phyloP scores from a whole-genome alignment of 2,329 filamentous ascomycete species.

The Diaporthe vaccinii region DNA sequence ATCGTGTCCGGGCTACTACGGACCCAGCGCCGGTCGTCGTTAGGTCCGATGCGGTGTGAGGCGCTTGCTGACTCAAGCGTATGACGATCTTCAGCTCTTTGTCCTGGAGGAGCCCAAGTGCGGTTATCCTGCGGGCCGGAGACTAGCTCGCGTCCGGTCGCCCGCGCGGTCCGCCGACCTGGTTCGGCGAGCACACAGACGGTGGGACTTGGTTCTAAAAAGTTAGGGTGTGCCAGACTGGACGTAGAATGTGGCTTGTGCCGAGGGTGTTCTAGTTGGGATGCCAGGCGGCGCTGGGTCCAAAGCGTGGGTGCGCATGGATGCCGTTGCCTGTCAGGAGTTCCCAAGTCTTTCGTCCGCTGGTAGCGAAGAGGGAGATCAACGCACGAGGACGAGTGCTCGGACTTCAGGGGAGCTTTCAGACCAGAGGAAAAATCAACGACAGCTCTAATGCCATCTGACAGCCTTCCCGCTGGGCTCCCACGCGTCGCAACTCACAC shows the following conservation, averaged over 20 bases:
- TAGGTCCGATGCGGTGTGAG: not conserved
- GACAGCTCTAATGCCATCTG: not conserved
- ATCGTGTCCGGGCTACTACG: not conserved
- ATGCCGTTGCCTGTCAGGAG: conserved; percentile 17
- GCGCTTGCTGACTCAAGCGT: not conserved
- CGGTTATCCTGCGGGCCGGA: not conserved
- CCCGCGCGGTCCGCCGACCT: not conserved
- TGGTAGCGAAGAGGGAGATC: conserved; percentile 21
- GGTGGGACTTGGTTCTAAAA: not conserved
- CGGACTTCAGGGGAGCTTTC: not conserved
- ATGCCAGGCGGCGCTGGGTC: not conserved
- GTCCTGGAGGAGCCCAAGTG: not conserved
- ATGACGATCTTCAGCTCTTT: conserved; percentile 22
- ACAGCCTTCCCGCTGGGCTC: not conserved
- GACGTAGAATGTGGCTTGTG: not conserved
- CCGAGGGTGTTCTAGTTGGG: not conserved
- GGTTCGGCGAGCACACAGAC: not conserved
- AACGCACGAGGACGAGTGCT: not conserved
- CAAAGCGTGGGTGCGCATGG: not conserved
- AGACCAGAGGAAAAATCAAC: not conserved
- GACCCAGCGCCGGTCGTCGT: not conserved
- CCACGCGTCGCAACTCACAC: not conserved
- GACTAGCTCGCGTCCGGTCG: not conserved
- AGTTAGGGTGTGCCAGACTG: not conserved
- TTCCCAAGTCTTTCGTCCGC: not conserved